phyloP scores from a whole-genome alignment of 345 rosid species.

The Brassica nigra region DNA sequence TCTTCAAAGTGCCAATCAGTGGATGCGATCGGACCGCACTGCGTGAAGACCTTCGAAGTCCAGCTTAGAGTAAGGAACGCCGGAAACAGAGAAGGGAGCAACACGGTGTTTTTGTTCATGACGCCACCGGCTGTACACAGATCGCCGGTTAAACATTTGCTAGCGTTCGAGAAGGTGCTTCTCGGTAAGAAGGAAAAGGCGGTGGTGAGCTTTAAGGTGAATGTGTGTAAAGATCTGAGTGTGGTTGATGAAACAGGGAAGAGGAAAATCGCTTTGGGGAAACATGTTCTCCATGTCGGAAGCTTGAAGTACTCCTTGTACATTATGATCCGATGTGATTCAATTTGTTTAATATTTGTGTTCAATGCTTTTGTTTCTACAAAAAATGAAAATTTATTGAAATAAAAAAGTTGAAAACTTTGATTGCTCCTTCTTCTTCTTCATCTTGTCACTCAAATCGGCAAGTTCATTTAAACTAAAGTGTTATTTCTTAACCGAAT shows the following conservation, averaged over 20 bases:
- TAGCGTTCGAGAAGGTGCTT: constrained; percentile 68
- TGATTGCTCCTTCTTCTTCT: background rate
- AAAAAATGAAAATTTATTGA: background rate
- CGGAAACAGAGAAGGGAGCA: constrained; percentile 53
- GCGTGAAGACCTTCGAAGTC: constrained; percentile 44
- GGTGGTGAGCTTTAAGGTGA: constrained; percentile 56
- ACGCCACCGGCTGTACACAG: constrained; percentile 68
- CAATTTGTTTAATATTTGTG: background rate
- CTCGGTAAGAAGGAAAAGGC: constrained; percentile 39
- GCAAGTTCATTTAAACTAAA: too few relatives aligned
- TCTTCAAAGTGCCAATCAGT: constrained; percentile 38
- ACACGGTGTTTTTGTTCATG: constrained; percentile 71
- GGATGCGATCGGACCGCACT: constrained; percentile 45
- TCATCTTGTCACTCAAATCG: background rate
- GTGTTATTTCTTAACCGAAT: too few relatives aligned
- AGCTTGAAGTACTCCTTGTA: constrained; percentile 52
- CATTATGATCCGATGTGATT: background rate
- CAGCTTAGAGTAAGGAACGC: constrained; percentile 55
- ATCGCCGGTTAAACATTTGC: constrained; percentile 66
- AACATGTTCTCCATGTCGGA: constrained; percentile 76
- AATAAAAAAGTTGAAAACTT: background rate
- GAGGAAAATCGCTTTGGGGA: constrained; percentile 62
- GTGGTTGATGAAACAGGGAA: constrained; percentile 63
- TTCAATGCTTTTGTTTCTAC: background rate
- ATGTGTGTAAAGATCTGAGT: constrained; percentile 79